These are phyloP conservation scores for Podila verticillata DNA, from an alignment of 192 early-diverging fungal genomes.

Conservation along the genomic window DNA sequence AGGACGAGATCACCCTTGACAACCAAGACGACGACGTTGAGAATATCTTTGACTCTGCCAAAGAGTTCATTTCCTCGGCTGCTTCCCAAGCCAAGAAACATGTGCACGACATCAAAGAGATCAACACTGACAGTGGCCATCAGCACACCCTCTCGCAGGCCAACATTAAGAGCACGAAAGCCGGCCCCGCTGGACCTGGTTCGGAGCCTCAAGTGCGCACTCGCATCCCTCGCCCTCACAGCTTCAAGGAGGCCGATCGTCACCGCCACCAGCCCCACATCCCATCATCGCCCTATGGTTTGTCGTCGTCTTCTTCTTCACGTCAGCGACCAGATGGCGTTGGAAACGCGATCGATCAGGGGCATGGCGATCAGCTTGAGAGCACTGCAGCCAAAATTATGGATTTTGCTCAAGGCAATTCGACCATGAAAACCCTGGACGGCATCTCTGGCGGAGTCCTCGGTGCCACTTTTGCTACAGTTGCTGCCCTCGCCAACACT, in stretches of 20 bases:
- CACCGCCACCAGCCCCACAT: constrained; percentile 40
- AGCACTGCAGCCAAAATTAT: constrained; percentile 27
- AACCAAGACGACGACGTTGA: constrained; percentile 8
- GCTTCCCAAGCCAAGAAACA: background rate
- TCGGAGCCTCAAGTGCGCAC: background rate
- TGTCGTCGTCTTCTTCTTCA: background rate
- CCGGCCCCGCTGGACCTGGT: constrained; percentile 14
- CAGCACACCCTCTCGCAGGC: background rate
- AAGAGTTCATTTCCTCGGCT: background rate
- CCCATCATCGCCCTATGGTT: background rate
- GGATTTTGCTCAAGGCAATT: constrained; percentile 13
- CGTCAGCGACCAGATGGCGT: background rate
- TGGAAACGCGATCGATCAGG: background rate
- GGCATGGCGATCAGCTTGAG: background rate
- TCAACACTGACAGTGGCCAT: background rate
- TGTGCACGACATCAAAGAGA: background rate
- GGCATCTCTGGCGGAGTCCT: constrained; percentile 31
- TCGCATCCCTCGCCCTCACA: constrained; percentile 13
- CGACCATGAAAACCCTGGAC: constrained; percentile 15
- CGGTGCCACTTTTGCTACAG: constrained; percentile 11
- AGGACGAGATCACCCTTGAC: constrained; percentile 6
- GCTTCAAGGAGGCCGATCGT: constrained; percentile 22
- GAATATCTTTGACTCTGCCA: background rate
- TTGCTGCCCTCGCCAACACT: constrained; percentile 6
- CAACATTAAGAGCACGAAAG: background rate